Conservation (phyloP, 768 basidiomycete genomes). For the Termitomyces sp. region DNA sequence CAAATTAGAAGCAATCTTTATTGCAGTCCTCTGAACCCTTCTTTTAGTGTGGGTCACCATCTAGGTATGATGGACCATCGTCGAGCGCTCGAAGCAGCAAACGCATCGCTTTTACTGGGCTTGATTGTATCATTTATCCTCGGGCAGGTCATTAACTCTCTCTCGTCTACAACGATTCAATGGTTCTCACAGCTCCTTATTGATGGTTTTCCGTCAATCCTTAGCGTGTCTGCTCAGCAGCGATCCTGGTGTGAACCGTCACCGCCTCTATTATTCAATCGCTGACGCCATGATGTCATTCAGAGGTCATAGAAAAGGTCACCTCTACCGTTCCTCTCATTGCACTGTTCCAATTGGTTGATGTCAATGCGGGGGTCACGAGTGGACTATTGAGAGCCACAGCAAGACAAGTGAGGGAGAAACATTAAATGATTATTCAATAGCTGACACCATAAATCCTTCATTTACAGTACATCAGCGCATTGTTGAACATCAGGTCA, state of each 20-base stretch:
- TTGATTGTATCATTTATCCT: neutral
- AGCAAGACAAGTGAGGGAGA: slow-evolving; percentile 25
- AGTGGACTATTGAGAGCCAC: neutral
- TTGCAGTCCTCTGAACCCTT: neutral
- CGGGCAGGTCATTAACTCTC: neutral
- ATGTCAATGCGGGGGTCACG: neutral
- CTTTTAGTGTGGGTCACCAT: slow-evolving; percentile 5
- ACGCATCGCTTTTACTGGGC: neutral
- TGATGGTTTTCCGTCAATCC: neutral
- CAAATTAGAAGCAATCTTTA: neutral
- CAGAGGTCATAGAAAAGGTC: neutral
- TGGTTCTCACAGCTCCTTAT: neutral
- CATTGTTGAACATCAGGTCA: neutral
- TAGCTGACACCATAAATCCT: neutral
- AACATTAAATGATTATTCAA: neutral
- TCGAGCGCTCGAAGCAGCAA: neutral
- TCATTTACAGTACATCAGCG: neutral
- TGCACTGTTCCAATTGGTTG: neutral
- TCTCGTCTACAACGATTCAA: neutral
- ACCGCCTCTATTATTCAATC: neutral
- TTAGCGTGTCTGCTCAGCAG: neutral
- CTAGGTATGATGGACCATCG: slow-evolving; percentile 5
- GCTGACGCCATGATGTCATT: neutral
- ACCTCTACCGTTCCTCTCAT: neutral
- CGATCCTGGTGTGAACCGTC: neutral